A percentile compares a stretch with the other conserved stretches of the same genome.
These are phyloP conservation scores for Thinopyrum obtusiflorum DNA, from an alignment of 202 grass and related monocot genomes.

Conservation along the genomic window DNA sequence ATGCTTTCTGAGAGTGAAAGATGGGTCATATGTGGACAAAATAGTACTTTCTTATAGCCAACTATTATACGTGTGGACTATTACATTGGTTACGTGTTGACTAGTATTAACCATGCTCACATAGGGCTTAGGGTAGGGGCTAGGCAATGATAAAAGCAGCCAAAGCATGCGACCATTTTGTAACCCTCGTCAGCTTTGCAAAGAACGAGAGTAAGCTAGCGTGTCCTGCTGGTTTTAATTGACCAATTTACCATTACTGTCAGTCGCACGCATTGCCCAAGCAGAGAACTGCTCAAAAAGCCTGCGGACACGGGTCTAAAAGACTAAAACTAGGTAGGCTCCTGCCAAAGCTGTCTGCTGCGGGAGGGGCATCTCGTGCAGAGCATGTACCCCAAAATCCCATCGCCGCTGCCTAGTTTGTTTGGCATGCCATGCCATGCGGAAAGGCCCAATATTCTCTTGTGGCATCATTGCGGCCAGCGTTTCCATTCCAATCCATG, in stretches of 20 bases:
- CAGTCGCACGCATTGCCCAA: not conserved
- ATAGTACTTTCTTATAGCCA: too few relatives aligned
- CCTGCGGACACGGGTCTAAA: not conserved
- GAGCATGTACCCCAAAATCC: not conserved
- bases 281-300: not conserved
- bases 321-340: not conserved
- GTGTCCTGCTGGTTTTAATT: not conserved
- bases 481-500: not conserved
- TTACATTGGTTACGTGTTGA: too few relatives aligned
- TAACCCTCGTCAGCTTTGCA: conserved; percentile 10
- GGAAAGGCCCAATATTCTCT: conserved; percentile 25
- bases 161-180: conserved; percentile 30
- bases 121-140: too few relatives aligned
- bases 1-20: too few relatives aligned
- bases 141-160: conserved; percentile 5
- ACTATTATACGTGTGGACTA: too few relatives aligned
- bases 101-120: too few relatives aligned
- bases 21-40: too few relatives aligned
- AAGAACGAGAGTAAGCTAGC: not conserved
- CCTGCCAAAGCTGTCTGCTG: conserved; percentile 34
- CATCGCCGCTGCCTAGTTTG: not conserved
- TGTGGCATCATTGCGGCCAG: conserved; percentile 33
- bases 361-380: conserved; percentile 33
- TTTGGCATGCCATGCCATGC: conserved; percentile 45
- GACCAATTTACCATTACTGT: not conserved